These are phyloP conservation scores for Camillea tinctor DNA, from an alignment of 2,329 filamentous ascomycete genomes.

Conservation along the genomic window DNA sequence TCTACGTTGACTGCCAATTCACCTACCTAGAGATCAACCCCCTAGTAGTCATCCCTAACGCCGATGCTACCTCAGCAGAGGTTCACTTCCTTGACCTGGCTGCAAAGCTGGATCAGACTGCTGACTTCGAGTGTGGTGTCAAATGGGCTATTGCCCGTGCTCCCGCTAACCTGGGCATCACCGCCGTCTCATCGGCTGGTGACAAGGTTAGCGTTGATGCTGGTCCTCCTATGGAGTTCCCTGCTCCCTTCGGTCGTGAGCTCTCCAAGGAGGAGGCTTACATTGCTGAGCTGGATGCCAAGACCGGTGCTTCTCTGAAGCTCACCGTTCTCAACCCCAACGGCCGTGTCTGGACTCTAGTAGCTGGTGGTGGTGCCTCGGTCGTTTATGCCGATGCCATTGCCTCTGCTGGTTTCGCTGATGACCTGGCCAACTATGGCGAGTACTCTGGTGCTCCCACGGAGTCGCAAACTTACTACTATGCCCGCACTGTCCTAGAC, in stretches of 20 bases:
- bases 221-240: constrained; percentile 98
- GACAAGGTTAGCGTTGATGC: constrained; percentile 90
- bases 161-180: constrained; percentile 81
- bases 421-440: constrained; percentile 98
- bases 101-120: constrained; percentile 98
- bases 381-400: constrained; percentile 99
- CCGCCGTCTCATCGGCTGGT: constrained; percentile 61
- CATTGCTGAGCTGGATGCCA: constrained; percentile 97
- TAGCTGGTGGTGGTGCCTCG: constrained; percentile 98
- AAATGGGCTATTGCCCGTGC: constrained; percentile 98
- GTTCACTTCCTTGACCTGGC: constrained; percentile 98
- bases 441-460: constrained; percentile 99
- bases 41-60: constrained; percentile 95
- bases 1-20: constrained; percentile 99
- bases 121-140: constrained; percentile 97
- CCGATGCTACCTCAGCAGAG: constrained; percentile 83
- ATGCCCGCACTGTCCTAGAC: constrained; percentile 93
- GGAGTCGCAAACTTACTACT: constrained; percentile 99
- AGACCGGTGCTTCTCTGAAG: constrained; percentile 98
- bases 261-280: constrained; percentile 98
- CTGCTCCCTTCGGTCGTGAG: constrained; percentile 97
- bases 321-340: constrained; percentile 90
- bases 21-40: constrained; percentile 99
- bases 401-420: constrained; percentile 90
- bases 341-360: constrained; percentile 96